phyloP scores from a whole-genome alignment of 768 basidiomycete species.

The Mycena floridula region DNA sequence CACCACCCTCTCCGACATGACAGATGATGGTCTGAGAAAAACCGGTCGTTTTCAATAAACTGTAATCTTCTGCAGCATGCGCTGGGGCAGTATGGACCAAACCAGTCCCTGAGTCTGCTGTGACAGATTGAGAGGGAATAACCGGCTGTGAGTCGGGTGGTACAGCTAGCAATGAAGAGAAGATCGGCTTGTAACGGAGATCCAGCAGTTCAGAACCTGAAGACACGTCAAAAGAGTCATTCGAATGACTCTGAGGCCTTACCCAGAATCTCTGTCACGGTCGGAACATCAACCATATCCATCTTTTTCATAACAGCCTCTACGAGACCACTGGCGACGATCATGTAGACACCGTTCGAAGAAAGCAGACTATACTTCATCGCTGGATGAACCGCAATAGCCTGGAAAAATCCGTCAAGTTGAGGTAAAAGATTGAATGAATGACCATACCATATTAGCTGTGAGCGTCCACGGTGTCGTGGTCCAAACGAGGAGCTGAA shows the following conservation, averaged over 20 bases:
- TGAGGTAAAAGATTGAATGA: slow-evolving; percentile 1
- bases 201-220: slow-evolving; percentile 53
- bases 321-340: slow-evolving; percentile 47
- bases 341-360: slow-evolving; percentile 13
- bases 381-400: slow-evolving; percentile 79
- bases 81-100: slow-evolving; percentile 95
- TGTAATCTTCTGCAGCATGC: slow-evolving; percentile 91
- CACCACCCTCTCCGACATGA: slow-evolving; percentile 76
- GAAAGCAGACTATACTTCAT: slow-evolving; percentile 56
- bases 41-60: slow-evolving; percentile 55
- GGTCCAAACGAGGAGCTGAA: slow-evolving; percentile 84
- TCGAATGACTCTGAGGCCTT: slow-evolving; percentile 33
- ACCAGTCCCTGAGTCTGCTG: slow-evolving; percentile 84
- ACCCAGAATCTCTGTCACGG: too few species aligned
- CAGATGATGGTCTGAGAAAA: slow-evolving; percentile 53
- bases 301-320: slow-evolving; percentile 30
- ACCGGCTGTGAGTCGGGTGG: slow-evolving; percentile 33
- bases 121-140: slow-evolving; percentile 73
- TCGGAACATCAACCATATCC: slow-evolving; percentile 31
- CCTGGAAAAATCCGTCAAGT: slow-evolving; percentile 38
- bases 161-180: slow-evolving; percentile 31
- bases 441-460: slow-evolving; percentile 76
- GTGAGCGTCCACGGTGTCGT: slow-evolving; percentile 97
- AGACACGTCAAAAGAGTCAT: slow-evolving; percentile 14
- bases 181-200: slow-evolving; percentile 55